Evolutionary conservation across 176 grass and related monocot species (phyloP), one percentile per base, ranked within the genome.

Genomic region (Aegilops speltoides): DNA sequence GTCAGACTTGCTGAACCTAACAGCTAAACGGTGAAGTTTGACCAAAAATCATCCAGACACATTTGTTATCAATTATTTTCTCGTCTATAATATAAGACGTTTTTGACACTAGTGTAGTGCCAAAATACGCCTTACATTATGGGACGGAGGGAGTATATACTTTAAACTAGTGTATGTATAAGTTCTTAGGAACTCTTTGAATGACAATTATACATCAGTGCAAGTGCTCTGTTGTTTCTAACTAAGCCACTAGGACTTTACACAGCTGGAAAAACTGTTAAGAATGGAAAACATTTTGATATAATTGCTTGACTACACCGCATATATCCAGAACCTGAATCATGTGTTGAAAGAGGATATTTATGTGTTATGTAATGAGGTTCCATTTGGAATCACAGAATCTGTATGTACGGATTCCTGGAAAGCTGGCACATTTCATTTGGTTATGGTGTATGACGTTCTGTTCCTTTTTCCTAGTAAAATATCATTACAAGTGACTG

Each of bases 321-420:
- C 80, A 83, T 88, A 36, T 24, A 79, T 79, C 65, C 13, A 63
- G 26, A 83, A 64, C 64, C n/a, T 4, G 63, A 83, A 83, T 83
- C 24, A 2, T 46, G 34, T 83, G 33, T 68, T 76, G 6, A 41
- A 82, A 73, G 67, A 63, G 6, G 41, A 28, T 79, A 78, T 71
- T 50, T 9, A 28, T 70, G 56, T 83, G 4, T 62, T 78, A 14
- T 23, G 64, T 8, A 54, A 62, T 12, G 25, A 24, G 19, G 1
- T 29, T 69, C 10, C 54, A 0, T 83, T 61, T 50, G 5, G n/a
- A 10, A 25, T 59, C 3, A 3, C 43, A 82, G 33, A 77, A 36
- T 9, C 54, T 59, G 36, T 10, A 59, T 82, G 45, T 68, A n/a
- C 13, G 67, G 45, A 54, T 79, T 61, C 73, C 1, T 52, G 15